A percentile compares a stretch with the other conserved stretches of the same genome.
phyloP scores from a whole-genome alignment of 2,329 filamentous ascomycete genomes.

The Pyrenophora seminiperda region DNA sequence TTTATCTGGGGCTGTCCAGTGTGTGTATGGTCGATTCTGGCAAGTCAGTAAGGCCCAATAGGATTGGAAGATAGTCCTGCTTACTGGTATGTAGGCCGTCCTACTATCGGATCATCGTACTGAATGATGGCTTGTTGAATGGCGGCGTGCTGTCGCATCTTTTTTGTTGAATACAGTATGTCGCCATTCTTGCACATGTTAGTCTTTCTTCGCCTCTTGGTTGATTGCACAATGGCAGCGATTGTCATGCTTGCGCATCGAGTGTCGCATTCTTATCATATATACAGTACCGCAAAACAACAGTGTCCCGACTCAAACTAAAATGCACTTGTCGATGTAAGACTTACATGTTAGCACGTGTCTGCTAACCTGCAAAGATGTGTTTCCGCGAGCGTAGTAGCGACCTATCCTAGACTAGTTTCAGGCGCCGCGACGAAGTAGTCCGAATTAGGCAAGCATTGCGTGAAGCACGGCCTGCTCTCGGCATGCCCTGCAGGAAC shows the following conservation, averaged over 20 bases:
- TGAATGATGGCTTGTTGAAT: too few relatives aligned
- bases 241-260: neutral
- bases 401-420: slow-evolving; percentile 10
- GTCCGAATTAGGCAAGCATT: slow-evolving; percentile 17
- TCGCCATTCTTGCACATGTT: neutral
- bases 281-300: slow-evolving; percentile 1
- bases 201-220: neutral
- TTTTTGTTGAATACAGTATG: neutral
- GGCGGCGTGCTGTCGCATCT: neutral
- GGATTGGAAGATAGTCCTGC: neutral
- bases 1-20: neutral
- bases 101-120: neutral
- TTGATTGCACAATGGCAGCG: neutral
- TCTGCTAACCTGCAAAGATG: slow-evolving; percentile 18
- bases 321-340: neutral
- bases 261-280: neutral
- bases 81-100: slow-evolving; percentile 2
- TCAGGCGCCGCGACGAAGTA: slow-evolving; percentile 2
- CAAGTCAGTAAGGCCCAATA: slow-evolving; percentile 1
- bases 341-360: slow-evolving; percentile 11
- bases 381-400: slow-evolving; percentile 17
- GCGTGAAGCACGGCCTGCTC: slow-evolving; percentile 7
- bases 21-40: neutral
- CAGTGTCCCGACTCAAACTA: slow-evolving; percentile 4
- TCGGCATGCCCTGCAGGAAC: slow-evolving; percentile 1